phyloP scores from a whole-genome alignment of 495 filamentous ascomycete genomes.

The Aspergillus asperescens region DNA sequence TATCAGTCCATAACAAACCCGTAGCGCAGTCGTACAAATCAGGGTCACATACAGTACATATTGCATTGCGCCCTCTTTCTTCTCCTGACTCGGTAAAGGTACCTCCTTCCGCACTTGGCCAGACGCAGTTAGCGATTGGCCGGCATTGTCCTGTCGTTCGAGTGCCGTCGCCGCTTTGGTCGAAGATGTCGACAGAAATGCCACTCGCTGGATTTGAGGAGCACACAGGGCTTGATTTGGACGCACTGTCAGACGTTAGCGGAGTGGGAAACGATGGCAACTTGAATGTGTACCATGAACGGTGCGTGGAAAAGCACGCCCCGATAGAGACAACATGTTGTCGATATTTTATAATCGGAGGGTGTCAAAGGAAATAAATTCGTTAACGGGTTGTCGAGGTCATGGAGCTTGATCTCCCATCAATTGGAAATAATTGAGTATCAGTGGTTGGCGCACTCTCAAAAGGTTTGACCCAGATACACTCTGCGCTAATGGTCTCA shows the following conservation, averaged over 20 bases:
- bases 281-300: slow-evolving; percentile 24
- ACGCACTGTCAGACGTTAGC: slow-evolving; percentile 25
- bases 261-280: neutral
- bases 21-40: neutral
- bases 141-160: slow-evolving; percentile 39
- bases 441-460: neutral
- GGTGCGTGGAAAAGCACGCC: slow-evolving; percentile 30
- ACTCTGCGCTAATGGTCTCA: slow-evolving; percentile 14
- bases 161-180: slow-evolving; percentile 41
- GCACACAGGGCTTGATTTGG: slow-evolving; percentile 21
- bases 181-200: slow-evolving; percentile 39
- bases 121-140: slow-evolving; percentile 39
- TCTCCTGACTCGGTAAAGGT: slow-evolving; percentile 82
- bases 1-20: slow-evolving; percentile 4
- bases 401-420: neutral
- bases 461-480: slow-evolving; percentile 1
- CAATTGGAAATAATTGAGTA: neutral
- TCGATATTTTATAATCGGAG: neutral
- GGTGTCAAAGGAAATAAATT: neutral
- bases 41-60: slow-evolving; percentile 76
- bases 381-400: neutral
- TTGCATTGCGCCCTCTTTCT: slow-evolving; percentile 91
- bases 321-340: slow-evolving; percentile 29
- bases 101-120: slow-evolving; percentile 66
- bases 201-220: slow-evolving; percentile 29